These are phyloP conservation scores for Cornus kousa DNA, from an alignment of 148 eudicot genomes.

Conservation along the genomic window DNA sequence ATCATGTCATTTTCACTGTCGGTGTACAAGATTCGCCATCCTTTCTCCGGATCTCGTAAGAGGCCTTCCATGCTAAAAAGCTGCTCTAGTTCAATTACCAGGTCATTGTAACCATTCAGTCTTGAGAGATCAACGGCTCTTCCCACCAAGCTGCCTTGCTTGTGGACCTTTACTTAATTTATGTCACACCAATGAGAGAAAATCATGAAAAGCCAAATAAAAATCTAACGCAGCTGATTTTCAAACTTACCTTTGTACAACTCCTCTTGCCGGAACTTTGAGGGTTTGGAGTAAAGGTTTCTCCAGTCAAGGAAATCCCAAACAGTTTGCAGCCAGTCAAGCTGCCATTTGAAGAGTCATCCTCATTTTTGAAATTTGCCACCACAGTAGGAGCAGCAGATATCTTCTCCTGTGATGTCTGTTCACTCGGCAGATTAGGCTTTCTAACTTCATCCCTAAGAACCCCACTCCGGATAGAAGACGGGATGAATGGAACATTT, in stretches of 20 bases:
- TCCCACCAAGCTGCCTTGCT: constrained; percentile 90
- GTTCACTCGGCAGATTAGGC: constrained; percentile 30
- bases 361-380: constrained; percentile 25
- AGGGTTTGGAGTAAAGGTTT: constrained; percentile 33
- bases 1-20: constrained; percentile 84
- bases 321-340: constrained; percentile 51
- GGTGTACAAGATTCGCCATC: constrained; percentile 82
- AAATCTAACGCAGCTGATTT: neutral
- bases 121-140: constrained; percentile 82
- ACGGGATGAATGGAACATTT: constrained; percentile 18
- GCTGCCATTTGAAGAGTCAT: constrained; percentile 32
- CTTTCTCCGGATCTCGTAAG: constrained; percentile 59
- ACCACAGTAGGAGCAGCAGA: constrained; percentile 20
- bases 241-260: constrained; percentile 73
- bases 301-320: constrained; percentile 63
- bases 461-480: constrained; percentile 28
- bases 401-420: constrained; percentile 27
- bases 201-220: neutral
- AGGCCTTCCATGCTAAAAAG: constrained; percentile 87
- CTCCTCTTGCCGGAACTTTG: constrained; percentile 69
- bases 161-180: constrained; percentile 62
- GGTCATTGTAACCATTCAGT: constrained; percentile 55
- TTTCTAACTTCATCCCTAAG: constrained; percentile 23
- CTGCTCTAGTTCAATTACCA: constrained; percentile 64
- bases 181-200: constrained; percentile 10